phyloP scores from a whole-genome alignment of 1,284 basidiomycete species.

The Clitocybe nebularis region DNA sequence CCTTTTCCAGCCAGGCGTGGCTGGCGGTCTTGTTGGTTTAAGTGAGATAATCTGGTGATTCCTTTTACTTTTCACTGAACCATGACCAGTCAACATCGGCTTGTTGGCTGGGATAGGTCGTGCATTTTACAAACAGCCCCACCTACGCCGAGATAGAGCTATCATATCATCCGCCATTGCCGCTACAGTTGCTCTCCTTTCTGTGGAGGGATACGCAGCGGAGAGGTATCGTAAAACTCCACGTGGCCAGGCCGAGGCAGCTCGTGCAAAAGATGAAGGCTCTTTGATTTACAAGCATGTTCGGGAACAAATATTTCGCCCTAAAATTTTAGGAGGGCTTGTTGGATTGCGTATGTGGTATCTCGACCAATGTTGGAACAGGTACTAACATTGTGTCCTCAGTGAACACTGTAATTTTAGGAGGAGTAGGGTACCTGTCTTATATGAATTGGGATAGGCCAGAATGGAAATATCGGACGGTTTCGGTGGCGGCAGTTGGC shows the following conservation, averaged over 20 bases:
- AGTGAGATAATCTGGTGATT: slow-evolving; percentile 37
- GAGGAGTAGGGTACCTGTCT: slow-evolving; percentile 63
- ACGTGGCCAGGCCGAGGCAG: slow-evolving; percentile 53
- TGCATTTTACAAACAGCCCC: slow-evolving; percentile 62
- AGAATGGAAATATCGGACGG: slow-evolving; percentile 65
- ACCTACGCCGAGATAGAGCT: slow-evolving; percentile 57
- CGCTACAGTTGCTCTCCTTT: slow-evolving; percentile 52
- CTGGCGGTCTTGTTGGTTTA: slow-evolving; percentile 70
- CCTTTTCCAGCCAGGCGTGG: slow-evolving; percentile 64
- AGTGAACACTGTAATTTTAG: slow-evolving; percentile 72
- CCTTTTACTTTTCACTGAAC: slow-evolving; percentile 1
- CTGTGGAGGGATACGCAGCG: slow-evolving; percentile 60
- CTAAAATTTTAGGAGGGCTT: slow-evolving; percentile 66
- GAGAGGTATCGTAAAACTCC: slow-evolving; percentile 62
- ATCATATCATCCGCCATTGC: slow-evolving; percentile 52
- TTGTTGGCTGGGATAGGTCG: slow-evolving; percentile 61
- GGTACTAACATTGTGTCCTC: slow-evolving; percentile 1
- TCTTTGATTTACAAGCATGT: slow-evolving; percentile 55
- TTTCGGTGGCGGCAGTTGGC: slow-evolving; percentile 63
- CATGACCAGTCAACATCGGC: slow-evolving; percentile 63
- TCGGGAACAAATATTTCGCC: slow-evolving; percentile 61
- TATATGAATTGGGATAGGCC: slow-evolving; percentile 69
- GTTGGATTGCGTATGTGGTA: slow-evolving; percentile 54
- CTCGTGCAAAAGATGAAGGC: slow-evolving; percentile 59
- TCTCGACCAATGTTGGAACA: neutral